A percentile compares a stretch with the other conserved stretches of the same genome.
These are phyloP conservation scores for Alternaria postmessia DNA, from an alignment of 2,329 filamentous ascomycete genomes.

Conservation along the genomic window DNA sequence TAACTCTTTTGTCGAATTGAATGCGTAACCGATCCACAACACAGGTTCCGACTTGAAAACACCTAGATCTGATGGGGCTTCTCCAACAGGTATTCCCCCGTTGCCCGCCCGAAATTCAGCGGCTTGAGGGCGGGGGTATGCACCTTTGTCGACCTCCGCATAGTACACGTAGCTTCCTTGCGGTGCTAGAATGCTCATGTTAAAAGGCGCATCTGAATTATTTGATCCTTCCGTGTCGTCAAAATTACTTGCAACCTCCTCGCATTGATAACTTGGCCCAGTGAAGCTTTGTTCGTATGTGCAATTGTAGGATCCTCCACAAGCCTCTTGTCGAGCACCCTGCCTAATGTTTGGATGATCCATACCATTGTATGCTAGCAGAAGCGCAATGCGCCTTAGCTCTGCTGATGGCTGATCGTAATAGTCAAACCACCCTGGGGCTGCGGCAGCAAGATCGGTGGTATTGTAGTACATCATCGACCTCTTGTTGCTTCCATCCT, in stretches of 20 bases:
- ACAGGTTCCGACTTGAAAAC: conserved; percentile 46
- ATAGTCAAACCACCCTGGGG: conserved; percentile 45
- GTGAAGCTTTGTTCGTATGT: conserved; percentile 42
- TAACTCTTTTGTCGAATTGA: conserved; percentile 37
- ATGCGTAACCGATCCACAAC: conserved; percentile 47
- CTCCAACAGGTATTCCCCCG: conserved; percentile 42
- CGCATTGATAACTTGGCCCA: conserved; percentile 46
- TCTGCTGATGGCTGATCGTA: conserved; percentile 47
- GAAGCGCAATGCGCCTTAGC: conserved; percentile 37
- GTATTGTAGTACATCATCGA: conserved; percentile 48
- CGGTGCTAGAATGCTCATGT: conserved; percentile 41
- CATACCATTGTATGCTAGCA: conserved; percentile 43
- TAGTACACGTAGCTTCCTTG: conserved; percentile 40
- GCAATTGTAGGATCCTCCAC: conserved; percentile 47
- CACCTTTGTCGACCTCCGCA: conserved; percentile 40
- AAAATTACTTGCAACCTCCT: conserved; percentile 33
- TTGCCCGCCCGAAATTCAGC: conserved; percentile 26
- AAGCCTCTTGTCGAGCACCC: conserved; percentile 48
- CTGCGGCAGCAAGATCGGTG: conserved; percentile 30
- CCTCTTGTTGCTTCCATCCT: conserved; percentile 33
- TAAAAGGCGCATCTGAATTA: conserved; percentile 43
- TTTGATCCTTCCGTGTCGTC: conserved; percentile 29
- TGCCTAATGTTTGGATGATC: conserved; percentile 33
- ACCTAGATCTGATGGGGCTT: conserved; percentile 31
- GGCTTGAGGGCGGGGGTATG: conserved; percentile 40